phyloP scores from a whole-genome alignment of 352 stramenopile species.

The Phytophthora cryptogea region DNA sequence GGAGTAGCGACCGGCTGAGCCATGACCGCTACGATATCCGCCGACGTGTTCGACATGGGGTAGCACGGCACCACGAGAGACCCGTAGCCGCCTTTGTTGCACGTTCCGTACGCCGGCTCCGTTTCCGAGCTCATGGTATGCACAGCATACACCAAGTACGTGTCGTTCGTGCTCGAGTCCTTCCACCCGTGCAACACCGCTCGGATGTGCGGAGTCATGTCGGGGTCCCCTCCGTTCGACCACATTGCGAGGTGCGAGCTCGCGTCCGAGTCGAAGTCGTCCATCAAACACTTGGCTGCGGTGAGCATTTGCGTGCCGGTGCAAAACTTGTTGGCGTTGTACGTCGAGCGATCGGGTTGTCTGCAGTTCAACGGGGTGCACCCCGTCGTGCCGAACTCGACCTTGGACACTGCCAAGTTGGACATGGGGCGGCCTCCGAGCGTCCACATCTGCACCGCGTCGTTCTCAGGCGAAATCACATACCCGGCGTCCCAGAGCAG shows the following conservation, averaged over 20 bases:
- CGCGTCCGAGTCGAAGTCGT: constrained; percentile 31
- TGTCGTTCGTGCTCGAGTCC: constrained; percentile 28
- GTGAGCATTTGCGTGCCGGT: constrained; percentile 36
- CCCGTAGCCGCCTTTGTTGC: constrained; percentile 32
- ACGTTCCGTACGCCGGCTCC: constrained; percentile 37
- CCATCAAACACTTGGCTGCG: constrained; percentile 35
- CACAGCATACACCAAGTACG: constrained; percentile 35
- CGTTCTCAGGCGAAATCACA: constrained; percentile 32
- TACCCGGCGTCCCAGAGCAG: constrained; percentile 46
- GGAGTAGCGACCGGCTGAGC: constrained; percentile 20
- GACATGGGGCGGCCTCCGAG: constrained; percentile 32
- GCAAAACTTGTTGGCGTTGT: constrained; percentile 29
- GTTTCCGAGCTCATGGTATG: constrained; percentile 28
- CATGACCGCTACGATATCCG: constrained; percentile 32
- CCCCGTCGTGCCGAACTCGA: constrained; percentile 34
- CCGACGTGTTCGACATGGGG: constrained; percentile 24
- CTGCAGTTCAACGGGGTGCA: constrained; percentile 40
- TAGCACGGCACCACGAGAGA: constrained; percentile 54
- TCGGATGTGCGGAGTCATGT: constrained; percentile 31
- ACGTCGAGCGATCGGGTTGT: constrained; percentile 24
- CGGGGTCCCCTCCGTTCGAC: constrained; percentile 33
- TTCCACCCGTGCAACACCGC: constrained; percentile 32
- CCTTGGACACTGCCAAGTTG: constrained; percentile 32
- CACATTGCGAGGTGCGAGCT: constrained; percentile 37
- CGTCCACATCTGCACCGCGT: constrained; percentile 40